Base-by-base conservation (phyloP, 108 stramenopile species). In the Cyclotella cryptica region DNA sequence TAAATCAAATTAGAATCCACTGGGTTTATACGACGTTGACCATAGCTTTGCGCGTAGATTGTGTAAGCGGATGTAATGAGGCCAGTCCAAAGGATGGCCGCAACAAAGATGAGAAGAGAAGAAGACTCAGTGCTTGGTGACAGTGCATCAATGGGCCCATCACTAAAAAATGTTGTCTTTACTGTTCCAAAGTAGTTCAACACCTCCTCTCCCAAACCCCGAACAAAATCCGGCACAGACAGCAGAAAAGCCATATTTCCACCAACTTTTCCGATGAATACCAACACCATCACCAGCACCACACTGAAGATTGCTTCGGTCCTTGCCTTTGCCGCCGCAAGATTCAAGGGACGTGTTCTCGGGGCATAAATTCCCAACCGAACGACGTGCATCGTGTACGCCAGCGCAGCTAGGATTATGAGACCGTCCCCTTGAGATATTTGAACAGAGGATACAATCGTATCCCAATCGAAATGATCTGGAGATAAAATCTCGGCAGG, bases 11-110 rank as follows among this genome's bases (percentile, higher is more conserved):
- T 95, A 0, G 93, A 92, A 63, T 90, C 81, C n/a, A 88, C 72
- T 10, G 96, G 88, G 54, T 73, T 69, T 26, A 96, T 88, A 14
- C 83, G 71, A 2, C 87, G 54, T 78, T 96, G 96, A 11, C 93
- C 96, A 69, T 78, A 96, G 54, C 86, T 80, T 71, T 96, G 96
- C 22, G 96, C 96, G 60, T 87, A 92, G 40, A 96, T 96, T 7
- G 89, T 87, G 74, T 93, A 96, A 6, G 89, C 96, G 30, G 88
- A 88, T 0, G 93, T 94, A 1, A 94, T 81, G 72, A 72, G 78
- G 0, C 96, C 96, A 19, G 87, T 92, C 96, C 96, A 96, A 15
- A 90, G 70, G 12, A 77, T 84, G 14, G 92, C 90, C 10, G 59
- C 82, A 58, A 86, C 61, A 8, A 87, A 92, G 28, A 40, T 74